These are phyloP conservation scores for Ananas comosus DNA, from an alignment of 176 grass and related monocot genomes.

Conservation along the genomic window DNA sequence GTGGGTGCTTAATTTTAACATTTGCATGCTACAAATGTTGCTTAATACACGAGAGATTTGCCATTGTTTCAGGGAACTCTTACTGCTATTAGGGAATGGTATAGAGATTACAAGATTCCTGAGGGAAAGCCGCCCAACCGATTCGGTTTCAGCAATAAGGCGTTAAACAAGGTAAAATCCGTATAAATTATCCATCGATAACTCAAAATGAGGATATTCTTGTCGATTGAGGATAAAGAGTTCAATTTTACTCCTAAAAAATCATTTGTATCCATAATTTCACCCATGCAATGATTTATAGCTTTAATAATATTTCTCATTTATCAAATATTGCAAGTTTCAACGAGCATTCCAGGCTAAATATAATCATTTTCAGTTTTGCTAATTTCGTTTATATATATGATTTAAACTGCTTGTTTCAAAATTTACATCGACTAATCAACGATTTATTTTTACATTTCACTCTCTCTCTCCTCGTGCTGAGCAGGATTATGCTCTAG, in stretches of 20 bases:
- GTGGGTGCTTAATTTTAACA: not conserved
- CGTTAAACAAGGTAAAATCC: constrained; percentile 61
- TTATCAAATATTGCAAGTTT: no score
- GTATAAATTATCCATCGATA: not conserved
- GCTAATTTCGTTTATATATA: not conserved
- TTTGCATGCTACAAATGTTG: not conserved
- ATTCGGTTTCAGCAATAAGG: constrained; percentile 83
- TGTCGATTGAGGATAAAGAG: not conserved
- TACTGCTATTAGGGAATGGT: constrained; percentile 92
- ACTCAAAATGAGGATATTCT: constrained; percentile 1
- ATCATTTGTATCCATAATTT: not conserved
- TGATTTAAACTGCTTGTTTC: not conserved
- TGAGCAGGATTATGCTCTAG: constrained; percentile 80
- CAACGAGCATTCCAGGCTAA: no score
- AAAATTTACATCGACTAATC: constrained; percentile 2
- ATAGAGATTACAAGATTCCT: constrained; percentile 99
- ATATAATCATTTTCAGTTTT: no score
- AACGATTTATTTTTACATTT: not conserved
- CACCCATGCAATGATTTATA: not conserved
- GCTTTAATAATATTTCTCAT: no score
- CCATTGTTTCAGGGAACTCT: constrained; percentile 59
- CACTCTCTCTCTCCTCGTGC: not conserved
- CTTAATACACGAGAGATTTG: no score
- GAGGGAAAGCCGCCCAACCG: constrained; percentile 90
- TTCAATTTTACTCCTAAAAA: not conserved